Percentiles rank a stretch among this genome's conserved stretches.
These are phyloP conservation scores for Phytophthora pini DNA, from an alignment of 352 stramenopile species.

Conservation along the genomic window DNA sequence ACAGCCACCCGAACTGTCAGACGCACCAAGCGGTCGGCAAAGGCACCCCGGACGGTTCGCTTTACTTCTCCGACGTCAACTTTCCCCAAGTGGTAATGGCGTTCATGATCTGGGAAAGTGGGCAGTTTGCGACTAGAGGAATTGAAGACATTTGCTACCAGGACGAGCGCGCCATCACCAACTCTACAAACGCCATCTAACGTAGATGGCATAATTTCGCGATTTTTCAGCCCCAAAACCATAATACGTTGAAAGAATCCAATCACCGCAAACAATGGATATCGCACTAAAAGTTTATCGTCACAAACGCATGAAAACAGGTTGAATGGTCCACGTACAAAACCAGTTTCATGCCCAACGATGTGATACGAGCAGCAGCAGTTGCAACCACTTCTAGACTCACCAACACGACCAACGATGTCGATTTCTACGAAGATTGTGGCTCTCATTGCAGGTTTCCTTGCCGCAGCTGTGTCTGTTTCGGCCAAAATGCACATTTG, in stretches of 20 bases:
- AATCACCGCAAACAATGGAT: too few species aligned
- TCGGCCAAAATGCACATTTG: slow-evolving; percentile 18
- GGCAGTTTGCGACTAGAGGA: slow-evolving; percentile 11
- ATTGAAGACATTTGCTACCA: slow-evolving; percentile 6
- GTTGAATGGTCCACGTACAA: too few species aligned
- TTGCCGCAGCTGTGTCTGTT: neutral
- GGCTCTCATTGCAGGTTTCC: neutral
- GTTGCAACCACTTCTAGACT: neutral
- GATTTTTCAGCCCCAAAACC: too few species aligned
- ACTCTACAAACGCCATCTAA: neutral
- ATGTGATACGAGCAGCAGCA: too few species aligned
- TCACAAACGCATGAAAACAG: too few species aligned
- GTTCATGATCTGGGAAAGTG: slow-evolving; percentile 23
- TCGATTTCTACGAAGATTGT: neutral
- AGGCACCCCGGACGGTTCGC: slow-evolving; percentile 9
- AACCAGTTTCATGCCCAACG: too few species aligned
- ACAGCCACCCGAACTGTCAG: slow-evolving; percentile 12
- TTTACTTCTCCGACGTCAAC: slow-evolving; percentile 19
- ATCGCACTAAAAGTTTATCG: too few species aligned
- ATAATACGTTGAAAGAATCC: too few species aligned
- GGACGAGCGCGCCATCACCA: neutral
- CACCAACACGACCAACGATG: neutral
- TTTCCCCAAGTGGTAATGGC: slow-evolving; percentile 8
- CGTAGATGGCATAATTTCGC: too few species aligned
- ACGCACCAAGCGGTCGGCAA: slow-evolving; percentile 11